Conservation (phyloP, 345 rosid species). For the Corchorus capsularis region DNA sequence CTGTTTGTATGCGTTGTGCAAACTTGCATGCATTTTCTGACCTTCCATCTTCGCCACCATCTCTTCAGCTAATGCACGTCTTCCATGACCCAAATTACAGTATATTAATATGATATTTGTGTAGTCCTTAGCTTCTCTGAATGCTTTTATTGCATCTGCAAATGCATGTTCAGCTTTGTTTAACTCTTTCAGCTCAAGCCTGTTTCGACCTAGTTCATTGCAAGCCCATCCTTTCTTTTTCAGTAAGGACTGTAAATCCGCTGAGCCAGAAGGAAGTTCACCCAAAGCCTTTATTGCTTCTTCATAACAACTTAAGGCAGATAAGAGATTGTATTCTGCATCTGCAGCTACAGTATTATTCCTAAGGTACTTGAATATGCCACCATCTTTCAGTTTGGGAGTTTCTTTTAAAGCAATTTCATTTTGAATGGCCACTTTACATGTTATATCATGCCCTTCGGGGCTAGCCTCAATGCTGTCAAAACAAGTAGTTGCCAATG, state of each 20-base stretch:
- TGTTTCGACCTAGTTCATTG: constrained; percentile 85
- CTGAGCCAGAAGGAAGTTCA: constrained; percentile 53
- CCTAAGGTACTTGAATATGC: constrained; percentile 76
- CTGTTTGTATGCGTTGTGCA: constrained; percentile 54
- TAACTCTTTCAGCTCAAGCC: constrained; percentile 69
- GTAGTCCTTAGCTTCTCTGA: constrained; percentile 74
- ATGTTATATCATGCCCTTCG: constrained; percentile 26
- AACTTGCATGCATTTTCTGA: constrained; percentile 47
- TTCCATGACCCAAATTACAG: constrained; percentile 92
- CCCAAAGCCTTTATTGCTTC: constrained; percentile 72
- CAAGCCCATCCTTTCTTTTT: constrained; percentile 93
- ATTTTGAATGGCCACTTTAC: constrained; percentile 26
- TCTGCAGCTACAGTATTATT: constrained; percentile 47
- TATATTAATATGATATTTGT: constrained; percentile 72
- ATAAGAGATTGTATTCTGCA: constrained; percentile 63
- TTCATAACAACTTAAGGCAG: constrained; percentile 71
- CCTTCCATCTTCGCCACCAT: constrained; percentile 65
- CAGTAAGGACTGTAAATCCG: constrained; percentile 58
- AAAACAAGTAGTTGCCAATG: constrained; percentile 25
- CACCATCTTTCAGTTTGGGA: constrained; percentile 53
- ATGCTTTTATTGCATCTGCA: constrained; percentile 76
- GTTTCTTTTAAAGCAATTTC: constrained; percentile 35
- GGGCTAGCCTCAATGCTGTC: constrained; percentile 10
- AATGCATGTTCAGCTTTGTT: constrained; percentile 77
- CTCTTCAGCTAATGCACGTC: constrained; percentile 94